Evolutionary conservation across 441 rosid species (phyloP).

Genomic region (Pelargonium myrrhifolium): DNA sequence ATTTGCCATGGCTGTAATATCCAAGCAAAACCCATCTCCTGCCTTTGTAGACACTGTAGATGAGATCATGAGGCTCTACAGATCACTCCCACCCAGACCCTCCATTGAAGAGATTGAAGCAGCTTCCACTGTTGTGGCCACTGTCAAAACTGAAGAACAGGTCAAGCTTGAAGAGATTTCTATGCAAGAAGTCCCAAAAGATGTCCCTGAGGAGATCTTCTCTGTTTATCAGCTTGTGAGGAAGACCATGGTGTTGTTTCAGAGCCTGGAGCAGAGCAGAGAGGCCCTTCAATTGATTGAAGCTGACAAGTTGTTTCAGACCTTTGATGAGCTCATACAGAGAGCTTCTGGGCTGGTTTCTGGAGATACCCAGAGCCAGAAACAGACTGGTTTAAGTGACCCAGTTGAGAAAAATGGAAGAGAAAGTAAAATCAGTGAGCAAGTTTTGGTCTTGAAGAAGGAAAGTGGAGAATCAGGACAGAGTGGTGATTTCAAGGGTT

Average conservation of each 20-base stretch:
- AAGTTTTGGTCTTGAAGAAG: conserved; percentile 21
- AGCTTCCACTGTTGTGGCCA: conserved; percentile 39
- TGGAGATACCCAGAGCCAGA: conserved; percentile 32
- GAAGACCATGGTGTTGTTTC: conserved; percentile 37
- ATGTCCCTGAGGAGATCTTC: conserved; percentile 46
- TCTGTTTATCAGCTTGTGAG: conserved; percentile 31
- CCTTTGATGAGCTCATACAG: conserved; percentile 46
- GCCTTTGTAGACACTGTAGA: conserved; percentile 36
- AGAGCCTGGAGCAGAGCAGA: conserved; percentile 42
- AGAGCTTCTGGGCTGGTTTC: conserved; percentile 42
- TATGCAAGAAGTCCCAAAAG: conserved; percentile 25
- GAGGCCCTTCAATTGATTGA: conserved; percentile 48
- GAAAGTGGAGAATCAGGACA: conserved; percentile 24
- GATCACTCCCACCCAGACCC: conserved; percentile 54
- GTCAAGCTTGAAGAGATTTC: conserved; percentile 41
- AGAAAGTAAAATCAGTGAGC: conserved; percentile 22
- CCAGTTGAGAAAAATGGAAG: conserved; percentile 25
- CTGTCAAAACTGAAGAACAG: conserved; percentile 36
- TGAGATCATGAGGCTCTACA: conserved; percentile 46
- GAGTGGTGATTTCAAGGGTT: conserved; percentile 22
- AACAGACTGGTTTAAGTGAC: conserved; percentile 17
- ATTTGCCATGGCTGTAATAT: conserved; percentile 22
- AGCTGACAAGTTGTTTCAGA: conserved; percentile 35
- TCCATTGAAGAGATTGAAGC: conserved; percentile 54
- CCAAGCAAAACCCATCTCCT: conserved; percentile 31